These are phyloP conservation scores for Glycine latifolia DNA, from an alignment of 306 rosid genomes.

Conservation along the genomic window DNA sequence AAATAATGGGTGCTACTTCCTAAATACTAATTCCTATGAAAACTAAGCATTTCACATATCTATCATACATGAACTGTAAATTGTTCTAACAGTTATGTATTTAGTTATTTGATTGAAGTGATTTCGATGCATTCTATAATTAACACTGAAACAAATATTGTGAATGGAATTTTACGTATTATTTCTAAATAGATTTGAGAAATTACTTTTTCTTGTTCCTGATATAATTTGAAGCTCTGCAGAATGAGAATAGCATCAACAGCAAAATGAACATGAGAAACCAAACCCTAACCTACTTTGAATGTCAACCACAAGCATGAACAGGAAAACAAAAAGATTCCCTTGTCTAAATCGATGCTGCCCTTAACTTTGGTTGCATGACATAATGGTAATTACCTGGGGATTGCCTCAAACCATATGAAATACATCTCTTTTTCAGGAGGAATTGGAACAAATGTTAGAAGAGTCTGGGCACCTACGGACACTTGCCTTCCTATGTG, in stretches of 20 bases:
- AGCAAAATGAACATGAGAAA: constrained; percentile 29
- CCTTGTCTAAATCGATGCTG: constrained; percentile 16
- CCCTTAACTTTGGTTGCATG: constrained; percentile 48
- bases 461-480: constrained; percentile 91
- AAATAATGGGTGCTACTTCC: neutral
- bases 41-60: neutral
- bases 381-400: constrained; percentile 55
- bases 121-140: constrained; percentile 26
- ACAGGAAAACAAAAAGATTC: constrained; percentile 6
- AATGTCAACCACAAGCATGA: constrained; percentile 8
- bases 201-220: constrained; percentile 9
- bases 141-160: constrained; percentile 20
- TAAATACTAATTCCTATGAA: neutral
- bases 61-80: neutral
- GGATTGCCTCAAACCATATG: constrained; percentile 58
- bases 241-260: constrained; percentile 16
- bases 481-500: constrained; percentile 92
- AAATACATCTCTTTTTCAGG: constrained; percentile 76
- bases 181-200: constrained; percentile 18
- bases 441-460: constrained; percentile 91
- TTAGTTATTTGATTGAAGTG: constrained; percentile 27
- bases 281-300: constrained; percentile 32
- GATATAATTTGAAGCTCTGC: constrained; percentile 21
- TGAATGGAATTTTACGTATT: constrained; percentile 2
- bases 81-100: neutral